Evolutionary conservation across 495 filamentous ascomycete genomes (phyloP), one percentile per base, ranked within the genome.

Genomic region (Achaetomiella virescens): DNA sequence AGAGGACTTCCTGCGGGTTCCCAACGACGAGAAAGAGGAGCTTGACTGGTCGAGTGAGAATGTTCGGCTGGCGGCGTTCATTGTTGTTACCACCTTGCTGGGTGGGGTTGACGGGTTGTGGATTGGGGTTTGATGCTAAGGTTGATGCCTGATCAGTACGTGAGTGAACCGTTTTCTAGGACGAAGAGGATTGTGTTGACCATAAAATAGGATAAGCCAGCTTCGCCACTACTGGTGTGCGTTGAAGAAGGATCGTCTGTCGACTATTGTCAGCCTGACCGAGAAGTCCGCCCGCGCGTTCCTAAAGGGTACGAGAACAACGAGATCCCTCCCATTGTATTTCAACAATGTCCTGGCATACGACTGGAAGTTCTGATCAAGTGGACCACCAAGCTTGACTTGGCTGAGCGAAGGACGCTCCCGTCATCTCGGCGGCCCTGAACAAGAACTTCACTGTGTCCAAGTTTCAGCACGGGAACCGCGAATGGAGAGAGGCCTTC

Each of bases 201-300:
- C 36, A n/a, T 29, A 3, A 49, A n/a, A 44, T 41, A 60, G 58
- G 76, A 18, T 74, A 70, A 38, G 75, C 75, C 68, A 70, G 37
- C 70, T 95, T 9, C 74, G 79, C 46, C 81, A 81, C 18, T 75
- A 78, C 37, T 93, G 86, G 79, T 74, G 72, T 27, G 70, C 59
- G 7, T 68, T 87, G 11, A 75, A 80, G 12, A 79, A 73, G 44
- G 83, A 81, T 53, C 79, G 84, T 44, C 77, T 78, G 45, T 71
- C 78, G 10, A 78, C 82, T 24, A 78, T 95, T 40, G 75, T 85
- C 7, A 81, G 83, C 51, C 71, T 97, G 63, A 84, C 86, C 25
- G 70, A 72, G n/a, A 83, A 88, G 58, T 95, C 97, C 65, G 87
- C 90, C 58, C 76, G 83, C 31, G 75, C 75, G 15, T 96, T 89